Percentiles rank a stretch among this genome's conserved stretches.
Evolutionary conservation across 129 eudicot species (phyloP).

Genomic region (Daucus carota): DNA sequence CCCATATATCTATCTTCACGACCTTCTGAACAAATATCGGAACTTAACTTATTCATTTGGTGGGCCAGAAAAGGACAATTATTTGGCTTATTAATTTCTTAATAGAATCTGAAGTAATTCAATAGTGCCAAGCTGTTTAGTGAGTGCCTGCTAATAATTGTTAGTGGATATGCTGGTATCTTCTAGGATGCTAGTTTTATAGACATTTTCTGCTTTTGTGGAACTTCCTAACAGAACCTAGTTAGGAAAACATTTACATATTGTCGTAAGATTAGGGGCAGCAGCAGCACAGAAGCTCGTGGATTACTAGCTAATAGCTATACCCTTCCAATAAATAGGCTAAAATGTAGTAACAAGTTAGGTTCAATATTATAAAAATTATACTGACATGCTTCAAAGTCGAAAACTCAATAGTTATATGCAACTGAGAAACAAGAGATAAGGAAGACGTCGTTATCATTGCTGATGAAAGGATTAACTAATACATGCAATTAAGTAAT

Average conservation of each 20-base stretch:
- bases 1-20: not conserved
- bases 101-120: not conserved
- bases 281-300: not conserved
- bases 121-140: not conserved
- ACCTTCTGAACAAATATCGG: not conserved
- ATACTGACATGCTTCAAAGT: not conserved
- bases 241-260: not conserved
- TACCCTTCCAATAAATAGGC: not conserved
- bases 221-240: not conserved
- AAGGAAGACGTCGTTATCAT: slow-evolving; percentile 2
- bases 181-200: not conserved
- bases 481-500: not conserved
- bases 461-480: not conserved
- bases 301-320: not conserved
- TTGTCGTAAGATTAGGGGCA: not conserved
- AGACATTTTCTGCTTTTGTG: not conserved
- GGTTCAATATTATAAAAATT: not conserved
- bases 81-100: not conserved
- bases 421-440: not conserved
- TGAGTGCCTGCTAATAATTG: not conserved
- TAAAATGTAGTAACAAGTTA: not conserved
- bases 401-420: not conserved
- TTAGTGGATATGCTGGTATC: not conserved
- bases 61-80: not conserved
- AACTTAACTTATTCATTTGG: no score